A percentile compares a stretch with the other conserved stretches of the same genome.
phyloP scores from a whole-genome alignment of 345 rosid genomes.

The Trapa incisa region DNA sequence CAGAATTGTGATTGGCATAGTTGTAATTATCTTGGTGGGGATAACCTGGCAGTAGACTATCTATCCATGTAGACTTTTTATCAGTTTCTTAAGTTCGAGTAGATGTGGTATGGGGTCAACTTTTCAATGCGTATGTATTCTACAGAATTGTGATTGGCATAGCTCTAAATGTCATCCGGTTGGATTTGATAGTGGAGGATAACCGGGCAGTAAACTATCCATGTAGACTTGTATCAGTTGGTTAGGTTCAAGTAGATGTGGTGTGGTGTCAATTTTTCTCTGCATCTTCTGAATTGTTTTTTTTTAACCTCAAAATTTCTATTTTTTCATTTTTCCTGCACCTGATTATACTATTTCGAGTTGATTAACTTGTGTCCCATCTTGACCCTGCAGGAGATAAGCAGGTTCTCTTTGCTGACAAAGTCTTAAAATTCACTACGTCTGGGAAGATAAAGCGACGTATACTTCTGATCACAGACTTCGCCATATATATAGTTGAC shows the following conservation, averaged over 20 bases:
- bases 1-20: too few species aligned
- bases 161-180: neutral
- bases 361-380: neutral
- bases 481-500: conserved; percentile 70
- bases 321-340: neutral
- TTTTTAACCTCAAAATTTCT: neutral
- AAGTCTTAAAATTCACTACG: conserved; percentile 74
- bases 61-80: too few species aligned
- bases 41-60: too few species aligned
- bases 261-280: neutral
- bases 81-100: too few species aligned
- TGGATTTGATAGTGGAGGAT: neutral
- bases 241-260: neutral
- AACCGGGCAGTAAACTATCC: neutral
- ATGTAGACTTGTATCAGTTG: neutral
- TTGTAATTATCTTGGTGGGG: too few species aligned
- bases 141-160: too few species aligned
- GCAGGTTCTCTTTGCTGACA: conserved; percentile 72
- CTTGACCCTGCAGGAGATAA: conserved; percentile 42
- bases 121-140: too few species aligned
- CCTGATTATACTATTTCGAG: neutral
- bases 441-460: conserved; percentile 82
- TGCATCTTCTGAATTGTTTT: neutral
- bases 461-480: conserved; percentile 57
- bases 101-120: too few species aligned